Evolutionary conservation across 2,329 filamentous ascomycete species (phyloP).

Genomic region (Nothopassalora personata): DNA sequence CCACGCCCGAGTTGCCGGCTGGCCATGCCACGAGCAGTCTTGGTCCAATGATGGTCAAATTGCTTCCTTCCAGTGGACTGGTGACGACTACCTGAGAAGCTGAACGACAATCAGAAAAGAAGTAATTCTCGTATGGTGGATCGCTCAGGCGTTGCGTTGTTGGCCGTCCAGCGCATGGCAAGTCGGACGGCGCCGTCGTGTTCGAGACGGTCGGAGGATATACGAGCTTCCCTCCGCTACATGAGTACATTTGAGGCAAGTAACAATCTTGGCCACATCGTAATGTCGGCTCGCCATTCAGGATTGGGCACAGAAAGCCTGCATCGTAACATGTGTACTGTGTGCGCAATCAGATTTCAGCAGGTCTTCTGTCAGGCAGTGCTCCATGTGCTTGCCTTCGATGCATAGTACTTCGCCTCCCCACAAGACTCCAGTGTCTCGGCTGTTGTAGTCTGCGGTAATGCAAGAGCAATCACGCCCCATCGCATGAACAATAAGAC

Average conservation of each 20-base stretch:
- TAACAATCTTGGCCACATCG: constrained; percentile 37
- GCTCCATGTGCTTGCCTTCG: not conserved
- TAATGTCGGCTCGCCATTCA: constrained; percentile 32
- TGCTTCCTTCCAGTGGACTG: constrained; percentile 49
- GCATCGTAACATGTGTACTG: constrained; percentile 38
- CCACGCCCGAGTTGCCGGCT: constrained; percentile 58
- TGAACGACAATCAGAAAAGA: constrained; percentile 59
- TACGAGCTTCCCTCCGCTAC: constrained; percentile 21
- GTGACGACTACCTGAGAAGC: constrained; percentile 58
- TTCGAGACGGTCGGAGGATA: constrained; percentile 23
- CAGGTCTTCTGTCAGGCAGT: not conserved
- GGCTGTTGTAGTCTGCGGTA: not conserved
- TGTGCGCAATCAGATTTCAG: not conserved
- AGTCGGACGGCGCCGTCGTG: constrained; percentile 14
- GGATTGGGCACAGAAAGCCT: constrained; percentile 35
- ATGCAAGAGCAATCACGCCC: not conserved
- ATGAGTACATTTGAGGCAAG: constrained; percentile 30
- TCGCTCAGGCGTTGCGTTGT: constrained; percentile 47
- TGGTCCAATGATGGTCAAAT: constrained; percentile 52
- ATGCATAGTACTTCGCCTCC: not conserved
- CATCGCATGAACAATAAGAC: too few relatives aligned
- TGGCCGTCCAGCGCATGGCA: constrained; percentile 22
- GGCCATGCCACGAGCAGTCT: constrained; percentile 58
- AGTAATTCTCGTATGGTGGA: constrained; percentile 59
- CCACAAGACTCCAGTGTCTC: not conserved